These are phyloP conservation scores for Coelastrella sp. DNA, from an alignment of 139 green algal genomes.

Conservation along the genomic window DNA sequence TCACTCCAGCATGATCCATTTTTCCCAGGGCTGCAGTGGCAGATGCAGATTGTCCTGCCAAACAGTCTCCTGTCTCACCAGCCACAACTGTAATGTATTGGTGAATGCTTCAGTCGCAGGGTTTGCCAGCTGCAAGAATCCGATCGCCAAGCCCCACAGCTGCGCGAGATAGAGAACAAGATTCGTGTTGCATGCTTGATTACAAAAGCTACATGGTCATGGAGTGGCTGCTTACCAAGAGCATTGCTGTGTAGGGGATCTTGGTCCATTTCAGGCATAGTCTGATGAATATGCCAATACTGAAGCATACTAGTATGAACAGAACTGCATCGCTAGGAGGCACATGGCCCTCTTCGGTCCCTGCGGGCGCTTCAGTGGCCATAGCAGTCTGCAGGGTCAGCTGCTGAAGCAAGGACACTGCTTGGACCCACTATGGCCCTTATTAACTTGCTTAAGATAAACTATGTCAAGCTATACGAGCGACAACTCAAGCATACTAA, in stretches of 20 bases:
- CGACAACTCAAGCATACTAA: too few species aligned
- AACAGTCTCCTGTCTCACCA: background rate
- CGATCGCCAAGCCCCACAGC: slow-evolving; percentile 33
- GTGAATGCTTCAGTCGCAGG: slow-evolving; percentile 33
- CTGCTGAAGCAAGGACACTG: too few species aligned
- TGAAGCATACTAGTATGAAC: slow-evolving; percentile 24
- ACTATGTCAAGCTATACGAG: too few species aligned
- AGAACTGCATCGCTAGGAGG: slow-evolving; percentile 10
- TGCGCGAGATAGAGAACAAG: background rate
- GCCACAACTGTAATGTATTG: slow-evolving; percentile 15
- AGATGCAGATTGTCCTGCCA: too few species aligned
- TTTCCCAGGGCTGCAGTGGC: too few species aligned
- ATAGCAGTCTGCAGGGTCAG: background rate
- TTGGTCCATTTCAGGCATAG: slow-evolving; percentile 28
- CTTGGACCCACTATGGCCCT: too few species aligned
- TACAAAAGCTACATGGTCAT: too few species aligned
- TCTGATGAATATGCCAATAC: slow-evolving; percentile 22
- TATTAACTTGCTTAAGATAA: too few species aligned
- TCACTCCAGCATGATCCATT: too few species aligned
- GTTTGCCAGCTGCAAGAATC: slow-evolving; percentile 24
- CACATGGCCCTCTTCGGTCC: background rate
- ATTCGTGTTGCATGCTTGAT: too few species aligned
- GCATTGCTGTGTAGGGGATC: slow-evolving; percentile 35
- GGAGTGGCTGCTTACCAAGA: slow-evolving; percentile 18
- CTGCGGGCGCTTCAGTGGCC: background rate